Percentiles rank a stretch among this genome's conserved stretches.
Evolutionary conservation across 1,284 basidiomycete genomes (phyloP).

Genomic region (Ustilago loliicola): DNA sequence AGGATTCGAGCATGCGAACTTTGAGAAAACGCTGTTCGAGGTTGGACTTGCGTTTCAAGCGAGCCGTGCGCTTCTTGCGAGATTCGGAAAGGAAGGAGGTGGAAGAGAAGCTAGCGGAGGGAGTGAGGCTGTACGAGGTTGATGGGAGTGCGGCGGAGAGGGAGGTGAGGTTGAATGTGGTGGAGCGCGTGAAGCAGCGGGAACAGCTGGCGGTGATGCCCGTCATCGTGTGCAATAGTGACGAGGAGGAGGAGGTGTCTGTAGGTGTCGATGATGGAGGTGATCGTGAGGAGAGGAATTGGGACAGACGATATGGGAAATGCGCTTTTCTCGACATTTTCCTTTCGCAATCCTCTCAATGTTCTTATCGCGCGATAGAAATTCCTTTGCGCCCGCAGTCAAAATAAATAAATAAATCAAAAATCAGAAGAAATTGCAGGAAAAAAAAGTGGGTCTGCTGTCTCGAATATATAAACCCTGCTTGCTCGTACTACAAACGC

Average conservation of each 20-base stretch:
- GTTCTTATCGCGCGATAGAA: constrained; percentile 34
- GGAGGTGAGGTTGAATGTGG: constrained; percentile 27
- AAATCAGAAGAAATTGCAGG: constrained; percentile 9
- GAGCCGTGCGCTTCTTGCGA: constrained; percentile 54
- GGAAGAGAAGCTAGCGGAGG: constrained; percentile 45
- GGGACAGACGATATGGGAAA: constrained; percentile 2
- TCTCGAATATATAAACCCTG: constrained; percentile 22
- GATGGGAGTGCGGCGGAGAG: constrained; percentile 36
- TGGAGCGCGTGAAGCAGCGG: constrained; percentile 22
- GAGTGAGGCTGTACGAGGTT: constrained; percentile 30
- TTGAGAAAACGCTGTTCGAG: constrained; percentile 67
- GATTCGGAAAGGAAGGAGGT: constrained; percentile 48
- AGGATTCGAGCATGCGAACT: constrained; percentile 69
- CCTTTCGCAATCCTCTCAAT: not conserved
- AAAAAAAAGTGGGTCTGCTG: not conserved
- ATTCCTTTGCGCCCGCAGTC: not conserved
- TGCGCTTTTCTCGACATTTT: constrained; percentile 9
- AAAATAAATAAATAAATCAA: not conserved
- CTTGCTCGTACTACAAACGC: constrained; percentile 6
- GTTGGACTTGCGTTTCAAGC: constrained; percentile 67
- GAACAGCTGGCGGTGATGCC: constrained; percentile 35
- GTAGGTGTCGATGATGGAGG: constrained; percentile 12
- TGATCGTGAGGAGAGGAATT: constrained; percentile 3
- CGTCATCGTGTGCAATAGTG: constrained; percentile 20
- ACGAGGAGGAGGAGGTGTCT: constrained; percentile 1